phyloP scores from a whole-genome alignment of 192 early-diverging fungal species.

The Podila clonocystis region DNA sequence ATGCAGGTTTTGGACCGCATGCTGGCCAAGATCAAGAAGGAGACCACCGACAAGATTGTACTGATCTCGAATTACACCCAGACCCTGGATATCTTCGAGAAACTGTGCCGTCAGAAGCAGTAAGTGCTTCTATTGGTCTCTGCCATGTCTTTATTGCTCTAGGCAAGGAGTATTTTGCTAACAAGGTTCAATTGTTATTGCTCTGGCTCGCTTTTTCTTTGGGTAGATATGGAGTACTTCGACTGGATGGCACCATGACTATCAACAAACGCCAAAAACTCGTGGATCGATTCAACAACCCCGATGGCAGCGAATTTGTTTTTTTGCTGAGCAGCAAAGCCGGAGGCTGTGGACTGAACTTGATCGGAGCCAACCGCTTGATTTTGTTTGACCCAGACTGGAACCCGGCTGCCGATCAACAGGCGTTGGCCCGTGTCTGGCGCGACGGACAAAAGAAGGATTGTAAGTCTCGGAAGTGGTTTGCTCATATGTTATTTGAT shows the following conservation, averaged over 20 bases:
- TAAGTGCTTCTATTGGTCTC: slow-evolving; percentile 49
- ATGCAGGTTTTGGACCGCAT: slow-evolving; percentile 85
- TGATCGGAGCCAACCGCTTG: slow-evolving; percentile 98
- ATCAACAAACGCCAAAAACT: slow-evolving; percentile 94
- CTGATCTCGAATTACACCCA: slow-evolving; percentile 99
- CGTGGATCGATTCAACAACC: slow-evolving; percentile 97
- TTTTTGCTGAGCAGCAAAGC: slow-evolving; percentile 98
- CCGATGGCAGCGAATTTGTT: slow-evolving; percentile 85
- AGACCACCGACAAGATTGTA: slow-evolving; percentile 94
- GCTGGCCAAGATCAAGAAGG: slow-evolving; percentile 75
- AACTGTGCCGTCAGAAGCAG: slow-evolving; percentile 79
- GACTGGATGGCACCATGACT: slow-evolving; percentile 94
- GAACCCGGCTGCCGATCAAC: slow-evolving; percentile 98
- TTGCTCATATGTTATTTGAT: too few relatives aligned
- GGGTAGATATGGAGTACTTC: slow-evolving; percentile 73
- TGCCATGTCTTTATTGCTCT: not conserved
- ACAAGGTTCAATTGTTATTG: not conserved
- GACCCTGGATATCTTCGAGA: slow-evolving; percentile 94
- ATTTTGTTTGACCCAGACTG: slow-evolving; percentile 96
- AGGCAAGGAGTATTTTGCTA: not conserved
- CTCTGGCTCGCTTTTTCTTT: not conserved
- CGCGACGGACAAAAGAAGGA: slow-evolving; percentile 85
- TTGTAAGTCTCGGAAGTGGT: slow-evolving; percentile 45
- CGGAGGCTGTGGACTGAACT: slow-evolving; percentile 97
- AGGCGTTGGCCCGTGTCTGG: slow-evolving; percentile 92